Base-by-base conservation (phyloP, 2,329 filamentous ascomycete species). In the Graphilbum fragrans region DNA sequence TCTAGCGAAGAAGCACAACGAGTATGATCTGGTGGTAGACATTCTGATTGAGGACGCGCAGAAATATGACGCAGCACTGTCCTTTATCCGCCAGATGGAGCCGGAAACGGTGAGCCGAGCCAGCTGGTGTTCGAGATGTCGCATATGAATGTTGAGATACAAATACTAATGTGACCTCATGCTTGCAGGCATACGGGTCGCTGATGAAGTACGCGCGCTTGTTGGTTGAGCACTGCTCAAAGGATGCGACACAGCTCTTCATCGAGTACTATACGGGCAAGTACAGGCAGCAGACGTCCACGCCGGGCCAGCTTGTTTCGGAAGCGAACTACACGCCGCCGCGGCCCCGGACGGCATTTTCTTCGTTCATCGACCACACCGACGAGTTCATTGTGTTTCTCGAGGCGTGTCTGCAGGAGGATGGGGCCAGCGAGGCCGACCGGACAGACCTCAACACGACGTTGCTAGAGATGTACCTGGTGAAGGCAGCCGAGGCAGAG, bases 31-130 rank as follows among this genome's bases (percentile, higher is more conserved):
- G 45, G 92, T 98, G 1, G 85, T 96, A 4, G 90, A 95, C 55
- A 94, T 98, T 37, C 60, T 98, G 39, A 88, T 98, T 39, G 92
- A 98, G 55, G 90, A 98, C 53, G 87, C 90, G 0, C 92, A 93
- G 58, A 82, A 83, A 50, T 95, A 94, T 55, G 71, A 72, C 1
- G 87, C 94, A 55, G 90, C 92, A 1, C 67, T 98, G 14, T 77
- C 88, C 48, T 98, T 93, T 51, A 92, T 96, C 44, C 92, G 86
- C 77, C 79, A 84, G 14, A 66, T 95, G 42, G 83, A 94, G 38
- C 81, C 90, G 1, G 77, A 82, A 49, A 67, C 74, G 49, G 84
- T 87, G 59, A 52, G 80, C 66, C n/a, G 22, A 47, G 22, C 43
- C 41, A 49, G 19, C n/a, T 7, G 3, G n/a, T 35, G 5, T 35